Percentiles rank a stretch among this genome's conserved stretches.
These are phyloP conservation scores for Cladophialophora chaetospira DNA, from an alignment of 2,329 filamentous ascomycete species.

Conservation along the genomic window DNA sequence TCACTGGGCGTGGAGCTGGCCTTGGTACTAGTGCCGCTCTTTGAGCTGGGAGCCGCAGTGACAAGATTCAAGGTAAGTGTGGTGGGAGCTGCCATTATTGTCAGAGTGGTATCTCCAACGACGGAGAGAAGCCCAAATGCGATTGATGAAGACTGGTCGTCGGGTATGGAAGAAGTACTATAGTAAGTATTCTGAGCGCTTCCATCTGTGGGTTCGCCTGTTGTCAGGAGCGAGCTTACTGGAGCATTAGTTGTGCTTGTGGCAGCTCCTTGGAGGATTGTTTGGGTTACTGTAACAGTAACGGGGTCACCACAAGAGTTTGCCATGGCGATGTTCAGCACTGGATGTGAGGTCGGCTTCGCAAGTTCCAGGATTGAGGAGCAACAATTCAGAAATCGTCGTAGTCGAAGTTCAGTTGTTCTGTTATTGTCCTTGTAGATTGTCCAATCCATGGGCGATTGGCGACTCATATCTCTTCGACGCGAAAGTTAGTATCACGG, in stretches of 20 bases:
- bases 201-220: too few species aligned
- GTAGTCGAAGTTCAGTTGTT: background rate
- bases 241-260: slow-evolving; percentile 16
- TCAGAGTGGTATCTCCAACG: slow-evolving; percentile 6
- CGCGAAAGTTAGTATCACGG: background rate
- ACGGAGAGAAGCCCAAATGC: background rate
- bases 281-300: slow-evolving; percentile 26
- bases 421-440: background rate
- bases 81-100: slow-evolving; percentile 14
- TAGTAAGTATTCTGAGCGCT: background rate
- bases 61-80: slow-evolving; percentile 24
- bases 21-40: background rate
- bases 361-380: background rate
- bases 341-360: background rate
- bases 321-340: background rate
- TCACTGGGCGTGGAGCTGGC: slow-evolving; percentile 4
- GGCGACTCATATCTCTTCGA: background rate
- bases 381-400: background rate
- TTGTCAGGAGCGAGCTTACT: too few species aligned
- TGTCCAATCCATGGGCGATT: background rate
- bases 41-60: slow-evolving; percentile 8
- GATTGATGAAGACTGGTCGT: background rate
- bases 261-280: slow-evolving; percentile 22
- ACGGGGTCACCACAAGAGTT: slow-evolving; percentile 11
- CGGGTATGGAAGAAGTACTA: background rate